These are phyloP conservation scores for Clarireedia hainanense DNA, from an alignment of 2,329 filamentous ascomycete genomes.

Conservation along the genomic window DNA sequence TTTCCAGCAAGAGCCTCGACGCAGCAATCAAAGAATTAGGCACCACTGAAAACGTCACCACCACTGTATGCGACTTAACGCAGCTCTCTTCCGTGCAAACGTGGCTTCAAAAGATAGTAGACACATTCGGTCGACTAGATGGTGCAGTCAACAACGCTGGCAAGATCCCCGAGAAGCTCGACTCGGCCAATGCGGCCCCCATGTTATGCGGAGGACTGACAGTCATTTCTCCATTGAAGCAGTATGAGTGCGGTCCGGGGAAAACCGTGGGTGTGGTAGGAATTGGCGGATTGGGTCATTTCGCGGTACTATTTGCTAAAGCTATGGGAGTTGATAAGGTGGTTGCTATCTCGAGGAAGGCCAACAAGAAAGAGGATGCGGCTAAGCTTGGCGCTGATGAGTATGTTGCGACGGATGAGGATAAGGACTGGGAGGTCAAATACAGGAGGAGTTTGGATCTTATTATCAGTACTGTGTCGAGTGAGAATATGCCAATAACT, in stretches of 20 bases:
- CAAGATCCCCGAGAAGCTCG: too few species aligned
- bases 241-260: constrained; percentile 56
- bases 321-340: constrained; percentile 61
- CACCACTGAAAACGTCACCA: too few species aligned
- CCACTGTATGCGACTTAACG: too few species aligned
- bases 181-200: too few species aligned
- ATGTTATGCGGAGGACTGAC: constrained; percentile 63
- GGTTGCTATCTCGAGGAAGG: constrained; percentile 55
- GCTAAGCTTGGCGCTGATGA: constrained; percentile 52
- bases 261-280: constrained; percentile 63
- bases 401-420: constrained; percentile 43
- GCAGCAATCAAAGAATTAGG: too few species aligned
- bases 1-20: too few species aligned
- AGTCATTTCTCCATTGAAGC: constrained; percentile 58
- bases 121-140: too few species aligned
- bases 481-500: constrained; percentile 51
- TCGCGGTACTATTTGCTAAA: constrained; percentile 62
- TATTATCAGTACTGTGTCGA: constrained; percentile 51
- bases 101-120: too few species aligned
- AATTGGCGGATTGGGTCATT: constrained; percentile 61
- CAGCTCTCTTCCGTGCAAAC: too few species aligned
- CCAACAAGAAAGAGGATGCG: constrained; percentile 51
- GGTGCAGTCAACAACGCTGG: too few species aligned
- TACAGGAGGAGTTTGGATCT: constrained; percentile 46
- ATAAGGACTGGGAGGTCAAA: constrained; percentile 52